Base-by-base conservation (phyloP, 768 basidiomycete genomes). In the Hericium rajendrae region DNA sequence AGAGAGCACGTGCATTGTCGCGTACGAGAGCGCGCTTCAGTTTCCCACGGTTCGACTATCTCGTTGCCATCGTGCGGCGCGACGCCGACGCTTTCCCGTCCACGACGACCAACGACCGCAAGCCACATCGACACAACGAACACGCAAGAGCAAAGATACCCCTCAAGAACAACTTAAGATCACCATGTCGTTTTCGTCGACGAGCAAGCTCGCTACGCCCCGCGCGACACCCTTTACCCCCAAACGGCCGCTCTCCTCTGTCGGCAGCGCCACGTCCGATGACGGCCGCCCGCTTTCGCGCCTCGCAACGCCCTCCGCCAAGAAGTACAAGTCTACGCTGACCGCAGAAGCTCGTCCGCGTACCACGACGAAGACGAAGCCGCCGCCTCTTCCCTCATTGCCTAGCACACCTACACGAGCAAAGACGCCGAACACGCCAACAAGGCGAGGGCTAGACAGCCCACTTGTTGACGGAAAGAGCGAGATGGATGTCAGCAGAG, bases 401-500 rank as follows among this genome's bases (percentile, higher is more conserved):
- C 55, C 62, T 20, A 58, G 62, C 18, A 64, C 64, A 5, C 64
- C 64, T 2, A 63, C 64, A 10, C 43, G 71, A 20, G 69, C 72
- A 11, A 72, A 65, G 64, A 73, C 72, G 24, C 72, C 72, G 0
- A 65, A 60, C 10, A 71, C 71, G 6, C 71, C 72, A 16, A 46
- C 43, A n/a, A 60, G 68, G 26, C 66, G 67, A 51, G 75, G 73
- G 12, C 73, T 78, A 5, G 74, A 78, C 38, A 84, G 78, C 60
- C 80, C 82, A 0, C 71, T 66, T 78, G 20, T 72, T 73, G 67
- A 76, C 74, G 48, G 69, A 71, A 18, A 69, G 75, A 85, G 84
- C 62, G 83, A 86, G 64, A 88, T 86, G 85, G 88, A 88, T 59
- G 81, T 87, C 20, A 86, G 80, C 67, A 78, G 81, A 54, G 78